These are phyloP conservation scores for Russula vinacea DNA, from an alignment of 768 basidiomycete genomes.

Conservation along the genomic window DNA sequence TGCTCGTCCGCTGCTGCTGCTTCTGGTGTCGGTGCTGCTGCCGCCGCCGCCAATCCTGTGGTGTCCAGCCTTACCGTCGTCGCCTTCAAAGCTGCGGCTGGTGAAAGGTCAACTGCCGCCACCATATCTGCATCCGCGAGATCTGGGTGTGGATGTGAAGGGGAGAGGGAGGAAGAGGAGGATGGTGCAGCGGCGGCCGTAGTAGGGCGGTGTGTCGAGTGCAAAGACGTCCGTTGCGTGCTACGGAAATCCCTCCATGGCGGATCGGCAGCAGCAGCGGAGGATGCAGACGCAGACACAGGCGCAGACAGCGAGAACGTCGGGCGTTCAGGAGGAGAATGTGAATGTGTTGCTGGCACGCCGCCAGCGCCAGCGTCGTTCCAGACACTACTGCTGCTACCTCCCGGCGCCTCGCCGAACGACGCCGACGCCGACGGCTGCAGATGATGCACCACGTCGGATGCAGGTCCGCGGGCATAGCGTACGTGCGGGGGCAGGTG, in stretches of 20 bases:
- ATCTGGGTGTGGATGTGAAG: slow-evolving; percentile 8
- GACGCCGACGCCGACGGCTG: slow-evolving; percentile 33
- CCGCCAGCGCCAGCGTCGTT: not conserved
- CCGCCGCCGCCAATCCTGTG: not conserved
- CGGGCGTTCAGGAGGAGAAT: slow-evolving; percentile 39
- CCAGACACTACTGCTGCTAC: not conserved
- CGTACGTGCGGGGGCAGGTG: slow-evolving; percentile 72
- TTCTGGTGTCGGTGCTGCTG: not conserved
- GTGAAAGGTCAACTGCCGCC: slow-evolving; percentile 21
- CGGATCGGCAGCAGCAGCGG: slow-evolving; percentile 36
- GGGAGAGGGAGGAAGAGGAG: not conserved
- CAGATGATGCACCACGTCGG: slow-evolving; percentile 56
- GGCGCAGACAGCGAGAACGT: slow-evolving; percentile 30
- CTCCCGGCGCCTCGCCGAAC: not conserved
- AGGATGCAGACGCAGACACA: not conserved
- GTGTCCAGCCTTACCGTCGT: not conserved
- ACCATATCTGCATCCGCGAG: slow-evolving; percentile 3
- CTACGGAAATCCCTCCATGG: slow-evolving; percentile 36
- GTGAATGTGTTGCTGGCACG: not conserved
- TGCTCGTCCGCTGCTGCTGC: slow-evolving; percentile 33
- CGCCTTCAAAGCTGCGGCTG: not conserved
- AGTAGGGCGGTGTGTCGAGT: slow-evolving; percentile 2
- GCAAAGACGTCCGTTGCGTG: not conserved
- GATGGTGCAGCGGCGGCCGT: not conserved
- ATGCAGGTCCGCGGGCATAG: slow-evolving; percentile 54